These are phyloP conservation scores for Fusarium sp. DNA, from an alignment of 2,329 filamentous ascomycete species.

Conservation along the genomic window DNA sequence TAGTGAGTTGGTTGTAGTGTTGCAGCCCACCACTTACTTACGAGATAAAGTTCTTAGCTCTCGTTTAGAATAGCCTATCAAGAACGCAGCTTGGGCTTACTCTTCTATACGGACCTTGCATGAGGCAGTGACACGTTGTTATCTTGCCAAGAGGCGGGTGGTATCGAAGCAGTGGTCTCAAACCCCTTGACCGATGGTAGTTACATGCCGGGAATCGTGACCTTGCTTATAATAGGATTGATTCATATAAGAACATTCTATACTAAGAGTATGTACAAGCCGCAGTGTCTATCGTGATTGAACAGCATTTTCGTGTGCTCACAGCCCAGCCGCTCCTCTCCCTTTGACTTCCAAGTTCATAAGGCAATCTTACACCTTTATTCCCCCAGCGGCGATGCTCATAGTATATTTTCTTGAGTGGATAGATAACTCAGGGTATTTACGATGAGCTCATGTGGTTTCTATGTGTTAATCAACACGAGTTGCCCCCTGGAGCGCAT, in stretches of 20 bases:
- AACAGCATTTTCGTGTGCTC: neutral
- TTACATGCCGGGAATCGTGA: neutral
- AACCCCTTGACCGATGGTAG: neutral
- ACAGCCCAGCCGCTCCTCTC: too few relatives aligned
- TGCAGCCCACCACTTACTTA: neutral
- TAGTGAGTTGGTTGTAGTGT: neutral
- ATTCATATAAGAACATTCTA: too few relatives aligned
- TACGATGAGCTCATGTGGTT: too few relatives aligned
- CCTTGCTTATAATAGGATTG: neutral
- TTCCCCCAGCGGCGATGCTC: too few relatives aligned
- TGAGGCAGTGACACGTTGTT: neutral
- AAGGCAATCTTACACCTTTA: too few relatives aligned
- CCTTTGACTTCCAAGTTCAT: neutral
- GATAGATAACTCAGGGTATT: too few relatives aligned
- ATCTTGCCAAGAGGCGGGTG: neutral
- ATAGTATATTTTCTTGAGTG: too few relatives aligned
- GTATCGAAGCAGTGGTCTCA: neutral
- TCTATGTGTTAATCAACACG: too few relatives aligned
- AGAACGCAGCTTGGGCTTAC: neutral
- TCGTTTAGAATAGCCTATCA: neutral
- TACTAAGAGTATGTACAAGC: neutral
- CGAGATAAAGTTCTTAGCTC: neutral
- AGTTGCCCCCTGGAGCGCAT: neutral
- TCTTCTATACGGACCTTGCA: neutral
- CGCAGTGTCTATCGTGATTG: neutral